These are phyloP conservation scores for Mucor mucedo DNA, from an alignment of 371 early-diverging fungal species.

Conservation along the genomic window DNA sequence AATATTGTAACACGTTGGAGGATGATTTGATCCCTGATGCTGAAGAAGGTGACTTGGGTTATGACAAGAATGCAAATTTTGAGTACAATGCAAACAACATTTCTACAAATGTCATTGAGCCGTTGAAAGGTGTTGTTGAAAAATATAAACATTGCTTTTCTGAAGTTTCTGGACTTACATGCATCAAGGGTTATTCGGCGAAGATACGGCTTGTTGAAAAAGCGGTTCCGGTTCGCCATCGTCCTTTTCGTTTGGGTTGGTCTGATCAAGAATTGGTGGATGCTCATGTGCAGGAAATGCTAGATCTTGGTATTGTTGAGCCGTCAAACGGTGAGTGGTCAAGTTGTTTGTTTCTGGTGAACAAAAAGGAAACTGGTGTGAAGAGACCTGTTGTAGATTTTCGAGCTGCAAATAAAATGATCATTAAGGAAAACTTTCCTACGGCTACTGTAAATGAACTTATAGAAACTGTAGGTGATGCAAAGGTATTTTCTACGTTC, in stretches of 20 bases:
- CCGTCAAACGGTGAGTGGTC: slow-evolving; percentile 24
- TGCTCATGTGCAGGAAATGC: slow-evolving; percentile 6
- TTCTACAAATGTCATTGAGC: too few species aligned
- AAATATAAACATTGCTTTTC: too few species aligned
- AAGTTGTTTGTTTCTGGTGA: slow-evolving; percentile 55
- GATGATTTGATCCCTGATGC: too few species aligned
- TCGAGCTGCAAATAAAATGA: slow-evolving; percentile 43
- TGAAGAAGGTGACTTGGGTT: too few species aligned
- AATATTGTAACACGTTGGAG: too few species aligned
- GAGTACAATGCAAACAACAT: too few species aligned
- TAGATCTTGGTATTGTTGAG: slow-evolving; percentile 25
- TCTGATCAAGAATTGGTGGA: slow-evolving; percentile 20
- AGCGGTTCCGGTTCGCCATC: slow-evolving; percentile 11
- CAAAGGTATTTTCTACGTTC: slow-evolving; percentile 33
- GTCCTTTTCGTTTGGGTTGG: slow-evolving; percentile 23
- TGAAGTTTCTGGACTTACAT: too few species aligned
- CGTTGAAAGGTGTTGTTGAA: too few species aligned
- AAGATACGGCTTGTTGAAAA: neutral
- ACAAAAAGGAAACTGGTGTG: slow-evolving; percentile 45
- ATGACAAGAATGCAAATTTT: too few species aligned
- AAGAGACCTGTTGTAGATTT: slow-evolving; percentile 53
- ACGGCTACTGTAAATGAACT: slow-evolving; percentile 40
- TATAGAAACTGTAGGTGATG: slow-evolving; percentile 28
- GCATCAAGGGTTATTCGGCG: too few species aligned
- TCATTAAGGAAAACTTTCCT: slow-evolving; percentile 32